Evolutionary conservation across 2,329 filamentous ascomycete species (phyloP).

Genomic region (Drechslerella dactyloides): DNA sequence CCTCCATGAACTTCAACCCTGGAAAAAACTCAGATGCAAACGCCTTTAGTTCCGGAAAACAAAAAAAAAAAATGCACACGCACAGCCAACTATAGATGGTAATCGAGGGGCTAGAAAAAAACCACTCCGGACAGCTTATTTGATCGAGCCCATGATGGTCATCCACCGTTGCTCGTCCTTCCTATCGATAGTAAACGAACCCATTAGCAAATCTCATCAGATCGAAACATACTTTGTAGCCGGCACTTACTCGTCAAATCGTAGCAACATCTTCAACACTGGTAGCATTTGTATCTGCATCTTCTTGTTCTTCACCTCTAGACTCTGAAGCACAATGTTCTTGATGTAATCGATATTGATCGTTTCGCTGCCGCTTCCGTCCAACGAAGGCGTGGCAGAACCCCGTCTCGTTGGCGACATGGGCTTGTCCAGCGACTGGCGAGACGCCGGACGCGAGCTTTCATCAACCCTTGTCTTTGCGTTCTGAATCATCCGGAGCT

Average conservation of each 20-base stretch:
- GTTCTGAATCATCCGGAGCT: slow-evolving; percentile 54
- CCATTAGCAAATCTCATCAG: slow-evolving; percentile 56
- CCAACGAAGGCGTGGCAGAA: slow-evolving; percentile 42
- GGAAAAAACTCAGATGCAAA: too few species aligned
- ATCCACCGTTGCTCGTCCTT: slow-evolving; percentile 88
- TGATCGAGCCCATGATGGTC: slow-evolving; percentile 67
- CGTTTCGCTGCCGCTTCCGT: slow-evolving; percentile 29
- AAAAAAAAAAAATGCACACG: too few species aligned
- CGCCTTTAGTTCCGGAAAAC: too few species aligned
- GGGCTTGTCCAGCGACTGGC: slow-evolving; percentile 39
- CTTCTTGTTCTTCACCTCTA: slow-evolving; percentile 80
- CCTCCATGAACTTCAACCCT: too few species aligned
- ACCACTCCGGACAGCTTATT: slow-evolving; percentile 11
- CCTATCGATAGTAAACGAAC: slow-evolving; percentile 57
- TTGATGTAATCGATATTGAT: slow-evolving; percentile 73
- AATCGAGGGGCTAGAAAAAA: too few species aligned
- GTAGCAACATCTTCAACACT: slow-evolving; percentile 75
- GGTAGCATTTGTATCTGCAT: slow-evolving; percentile 77
- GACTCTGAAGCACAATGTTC: slow-evolving; percentile 79
- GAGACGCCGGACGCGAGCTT: slow-evolving; percentile 31
- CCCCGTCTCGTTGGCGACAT: slow-evolving; percentile 45
- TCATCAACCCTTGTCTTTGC: slow-evolving; percentile 43
- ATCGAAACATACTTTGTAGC: slow-evolving; percentile 51
- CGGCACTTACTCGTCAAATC: slow-evolving; percentile 65
- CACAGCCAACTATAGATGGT: too few species aligned